Percentiles rank a stretch among this genome's conserved stretches.
These are phyloP conservation scores for Hypoxylon sp. DNA, from an alignment of 2,329 filamentous ascomycete species.

Conservation along the genomic window DNA sequence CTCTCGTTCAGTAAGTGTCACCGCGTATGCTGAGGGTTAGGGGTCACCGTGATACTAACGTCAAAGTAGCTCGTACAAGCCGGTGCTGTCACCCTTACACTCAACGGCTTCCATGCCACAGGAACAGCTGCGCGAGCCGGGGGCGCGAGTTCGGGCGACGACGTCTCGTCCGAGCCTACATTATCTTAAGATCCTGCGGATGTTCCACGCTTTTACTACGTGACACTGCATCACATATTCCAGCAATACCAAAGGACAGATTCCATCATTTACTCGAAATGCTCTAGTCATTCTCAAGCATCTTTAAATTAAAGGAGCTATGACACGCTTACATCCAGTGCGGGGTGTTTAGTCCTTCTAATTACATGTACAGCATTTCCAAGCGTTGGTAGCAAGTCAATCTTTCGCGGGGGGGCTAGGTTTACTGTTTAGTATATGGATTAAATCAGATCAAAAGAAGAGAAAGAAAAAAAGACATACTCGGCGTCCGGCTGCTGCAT, in stretches of 20 bases:
- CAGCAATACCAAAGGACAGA: slow-evolving; percentile 26
- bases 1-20: slow-evolving; percentile 80
- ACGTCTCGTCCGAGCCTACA: slow-evolving; percentile 41
- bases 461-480: slow-evolving; percentile 31
- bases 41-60: slow-evolving; percentile 43
- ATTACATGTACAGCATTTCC: slow-evolving; percentile 42
- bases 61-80: slow-evolving; percentile 83
- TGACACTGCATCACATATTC: slow-evolving; percentile 36
- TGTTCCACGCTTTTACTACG: slow-evolving; percentile 27
- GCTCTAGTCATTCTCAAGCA: slow-evolving; percentile 30
- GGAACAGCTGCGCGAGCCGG: slow-evolving; percentile 38
- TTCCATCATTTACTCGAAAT: slow-evolving; percentile 28
- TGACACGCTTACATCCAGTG: slow-evolving; percentile 25
- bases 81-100: slow-evolving; percentile 86
- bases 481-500: slow-evolving; percentile 41
- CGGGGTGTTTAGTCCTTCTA: slow-evolving; percentile 24
- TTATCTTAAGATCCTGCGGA: slow-evolving; percentile 40
- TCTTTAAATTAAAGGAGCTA: slow-evolving; percentile 26
- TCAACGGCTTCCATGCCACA: slow-evolving; percentile 82
- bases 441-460: slow-evolving; percentile 9
- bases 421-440: slow-evolving; percentile 30
- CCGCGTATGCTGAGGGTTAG: slow-evolving; percentile 9
- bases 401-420: slow-evolving; percentile 36
- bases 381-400: slow-evolving; percentile 23
- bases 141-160: slow-evolving; percentile 35